Conservation (phyloP, 768 basidiomycete genomes). For the Phaeotremella fagi region DNA sequence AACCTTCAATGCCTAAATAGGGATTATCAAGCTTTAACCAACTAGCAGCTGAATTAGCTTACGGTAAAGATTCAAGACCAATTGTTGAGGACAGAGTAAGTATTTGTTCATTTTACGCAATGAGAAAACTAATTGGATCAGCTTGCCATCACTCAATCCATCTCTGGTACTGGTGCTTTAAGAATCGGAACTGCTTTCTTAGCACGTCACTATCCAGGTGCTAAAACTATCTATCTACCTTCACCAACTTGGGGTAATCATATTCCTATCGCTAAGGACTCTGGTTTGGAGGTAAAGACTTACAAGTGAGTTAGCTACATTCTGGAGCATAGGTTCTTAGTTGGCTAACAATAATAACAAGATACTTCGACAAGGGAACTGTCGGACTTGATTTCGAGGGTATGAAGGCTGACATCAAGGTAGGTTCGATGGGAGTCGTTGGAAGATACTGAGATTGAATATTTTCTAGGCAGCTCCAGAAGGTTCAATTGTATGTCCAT, state of each 20-base stretch:
- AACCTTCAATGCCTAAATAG: conserved; percentile 3
- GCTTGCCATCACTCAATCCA: conserved; percentile 84
- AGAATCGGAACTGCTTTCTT: conserved; percentile 92
- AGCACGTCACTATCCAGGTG: conserved; percentile 70
- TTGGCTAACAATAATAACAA: not conserved
- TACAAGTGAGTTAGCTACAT: conserved; percentile 52
- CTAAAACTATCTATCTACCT: conserved; percentile 73
- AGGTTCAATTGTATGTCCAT: conserved; percentile 59
- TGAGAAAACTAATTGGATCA: conserved; percentile 40
- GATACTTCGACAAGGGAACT: conserved; percentile 73
- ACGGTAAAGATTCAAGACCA: conserved; percentile 72
- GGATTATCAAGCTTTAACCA: conserved; percentile 79
- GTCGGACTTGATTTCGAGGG: conserved; percentile 89
- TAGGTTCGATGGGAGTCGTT: conserved; percentile 46
- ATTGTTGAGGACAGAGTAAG: conserved; percentile 61
- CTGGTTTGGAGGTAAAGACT: conserved; percentile 74
- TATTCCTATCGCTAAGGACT: conserved; percentile 79
- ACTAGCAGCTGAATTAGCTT: conserved; percentile 77
- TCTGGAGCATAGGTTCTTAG: not conserved
- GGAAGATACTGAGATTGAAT: too few species aligned
- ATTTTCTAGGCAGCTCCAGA: conserved; percentile 60
- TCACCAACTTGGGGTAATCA: conserved; percentile 96
- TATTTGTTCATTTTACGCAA: conserved; percentile 16
- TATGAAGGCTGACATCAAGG: conserved; percentile 79
- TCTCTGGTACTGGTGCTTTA: conserved; percentile 96